Percentiles rank a stretch among this genome's conserved stretches.
Conservation (phyloP, 2,329 filamentous ascomycete genomes). For the Fusarium concolor region DNA sequence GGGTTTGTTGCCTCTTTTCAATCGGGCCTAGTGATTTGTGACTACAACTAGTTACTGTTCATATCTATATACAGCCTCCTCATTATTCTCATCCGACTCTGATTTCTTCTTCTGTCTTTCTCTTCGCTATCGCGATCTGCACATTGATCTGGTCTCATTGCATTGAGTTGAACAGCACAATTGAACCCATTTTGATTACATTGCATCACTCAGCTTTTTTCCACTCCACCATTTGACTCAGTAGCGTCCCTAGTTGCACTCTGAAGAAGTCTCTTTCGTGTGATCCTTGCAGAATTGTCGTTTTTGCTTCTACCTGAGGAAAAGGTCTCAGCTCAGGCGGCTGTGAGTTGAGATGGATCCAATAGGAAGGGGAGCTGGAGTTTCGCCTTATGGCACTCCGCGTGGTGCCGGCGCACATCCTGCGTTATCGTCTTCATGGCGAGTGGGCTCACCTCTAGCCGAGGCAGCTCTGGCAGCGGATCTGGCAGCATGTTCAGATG, state of each 20-base stretch:
- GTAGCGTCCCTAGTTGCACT: conserved; percentile 25
- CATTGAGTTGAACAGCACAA: conserved; percentile 9
- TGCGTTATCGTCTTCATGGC: conserved; percentile 61
- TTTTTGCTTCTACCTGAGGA: conserved; percentile 15
- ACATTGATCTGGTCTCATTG: conserved; percentile 4
- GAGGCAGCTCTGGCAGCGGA: conserved; percentile 75
- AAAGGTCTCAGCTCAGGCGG: conserved; percentile 2
- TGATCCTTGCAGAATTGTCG: conserved; percentile 19
- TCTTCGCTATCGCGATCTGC: conserved; percentile 5
- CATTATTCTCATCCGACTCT: conserved; percentile 17
- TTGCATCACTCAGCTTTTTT: conserved; percentile 24
- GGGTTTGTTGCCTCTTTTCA: conserved; percentile 34
- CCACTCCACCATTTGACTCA: conserved; percentile 19
- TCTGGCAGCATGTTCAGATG: conserved; percentile 71
- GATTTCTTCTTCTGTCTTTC: conserved; percentile 4
- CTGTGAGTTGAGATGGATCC: conserved; percentile 26
- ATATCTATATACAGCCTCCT: conserved; percentile 27
- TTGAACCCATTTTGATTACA: conserved; percentile 23
- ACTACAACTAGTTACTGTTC: conserved; percentile 14
- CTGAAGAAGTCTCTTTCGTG: conserved; percentile 18
- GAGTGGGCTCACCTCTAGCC: conserved; percentile 72
- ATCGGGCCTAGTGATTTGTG: conserved; percentile 25
- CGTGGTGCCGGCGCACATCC: conserved; percentile 37
- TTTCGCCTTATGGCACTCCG: conserved; percentile 40
- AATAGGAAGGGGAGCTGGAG: conserved; percentile 36